phyloP scores from a whole-genome alignment of 1,284 basidiomycete species.

The Ceratobasidium sp. region DNA sequence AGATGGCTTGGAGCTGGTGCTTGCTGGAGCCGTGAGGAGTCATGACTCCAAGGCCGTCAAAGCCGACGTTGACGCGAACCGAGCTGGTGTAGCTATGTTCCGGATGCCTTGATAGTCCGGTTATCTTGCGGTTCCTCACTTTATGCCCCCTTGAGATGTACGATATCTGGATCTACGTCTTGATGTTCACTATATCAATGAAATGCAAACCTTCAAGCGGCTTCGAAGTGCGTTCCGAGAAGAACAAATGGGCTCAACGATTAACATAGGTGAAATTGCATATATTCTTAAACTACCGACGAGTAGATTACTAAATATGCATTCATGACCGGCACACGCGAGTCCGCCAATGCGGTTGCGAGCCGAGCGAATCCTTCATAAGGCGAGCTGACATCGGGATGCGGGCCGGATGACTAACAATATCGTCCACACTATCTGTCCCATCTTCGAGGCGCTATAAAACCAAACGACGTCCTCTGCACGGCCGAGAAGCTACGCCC shows the following conservation, averaged over 20 bases:
- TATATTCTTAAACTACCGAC: constrained; percentile 10
- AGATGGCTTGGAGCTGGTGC: constrained; percentile 64
- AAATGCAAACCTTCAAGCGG: too few species aligned
- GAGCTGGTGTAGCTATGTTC: constrained; percentile 73
- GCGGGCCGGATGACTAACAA: constrained; percentile 21
- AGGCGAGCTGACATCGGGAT: not conserved
- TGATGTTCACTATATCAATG: not conserved
- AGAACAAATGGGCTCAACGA: not conserved
- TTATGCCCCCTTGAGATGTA: not conserved
- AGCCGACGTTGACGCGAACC: constrained; percentile 68
- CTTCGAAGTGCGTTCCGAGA: too few species aligned
- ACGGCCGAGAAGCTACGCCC: not conserved
- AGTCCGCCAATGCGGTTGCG: not conserved
- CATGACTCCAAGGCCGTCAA: constrained; percentile 67
- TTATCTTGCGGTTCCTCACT: not conserved
- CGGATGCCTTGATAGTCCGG: constrained; percentile 63
- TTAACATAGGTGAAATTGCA: not conserved
- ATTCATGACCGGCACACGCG: not conserved
- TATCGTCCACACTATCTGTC: not conserved
- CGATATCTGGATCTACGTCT: not conserved
- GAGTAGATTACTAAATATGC: too few species aligned
- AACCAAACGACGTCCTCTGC: not conserved
- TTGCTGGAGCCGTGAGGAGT: constrained; percentile 68
- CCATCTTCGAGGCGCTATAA: constrained; percentile 1
- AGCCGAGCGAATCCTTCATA: constrained; percentile 1